phyloP scores from a whole-genome alignment of 2,329 filamentous ascomycete species.

The Alternaria rosae region DNA sequence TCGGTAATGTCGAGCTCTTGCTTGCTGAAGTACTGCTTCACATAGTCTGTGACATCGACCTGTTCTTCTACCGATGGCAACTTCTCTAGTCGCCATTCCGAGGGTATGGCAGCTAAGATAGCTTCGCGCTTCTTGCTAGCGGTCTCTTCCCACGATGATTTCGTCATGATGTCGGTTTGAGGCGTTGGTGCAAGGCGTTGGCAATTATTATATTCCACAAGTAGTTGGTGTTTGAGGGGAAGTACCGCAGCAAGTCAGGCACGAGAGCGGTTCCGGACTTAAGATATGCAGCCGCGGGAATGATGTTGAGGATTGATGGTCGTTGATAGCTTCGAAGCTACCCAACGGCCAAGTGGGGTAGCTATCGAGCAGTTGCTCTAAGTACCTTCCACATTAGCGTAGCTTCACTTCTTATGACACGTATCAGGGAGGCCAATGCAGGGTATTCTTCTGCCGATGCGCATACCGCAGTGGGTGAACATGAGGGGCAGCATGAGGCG shows the following conservation, averaged over 20 bases:
- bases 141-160: constrained; percentile 56
- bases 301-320: not conserved
- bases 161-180: constrained; percentile 25
- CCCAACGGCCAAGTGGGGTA: constrained; percentile 1
- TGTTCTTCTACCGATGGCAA: constrained; percentile 61
- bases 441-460: not conserved
- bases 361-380: not conserved
- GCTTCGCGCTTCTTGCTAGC: constrained; percentile 63
- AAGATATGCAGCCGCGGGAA: not conserved
- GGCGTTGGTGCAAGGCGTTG: no score
- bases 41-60: constrained; percentile 57
- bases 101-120: constrained; percentile 62
- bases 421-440: not conserved
- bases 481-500: not conserved
- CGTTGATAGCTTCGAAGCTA: constrained; percentile 7
- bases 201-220: not conserved
- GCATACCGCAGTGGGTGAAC: not conserved
- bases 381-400: constrained; percentile 3
- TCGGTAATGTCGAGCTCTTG: constrained; percentile 68
- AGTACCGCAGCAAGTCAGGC: not conserved
- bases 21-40: constrained; percentile 62
- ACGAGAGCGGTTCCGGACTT: not conserved
- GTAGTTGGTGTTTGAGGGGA: not conserved
- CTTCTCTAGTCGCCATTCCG: constrained; percentile 61
- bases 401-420: not conserved